Conservation (phyloP, 441 rosid genomes). For the California macrophylla region DNA sequence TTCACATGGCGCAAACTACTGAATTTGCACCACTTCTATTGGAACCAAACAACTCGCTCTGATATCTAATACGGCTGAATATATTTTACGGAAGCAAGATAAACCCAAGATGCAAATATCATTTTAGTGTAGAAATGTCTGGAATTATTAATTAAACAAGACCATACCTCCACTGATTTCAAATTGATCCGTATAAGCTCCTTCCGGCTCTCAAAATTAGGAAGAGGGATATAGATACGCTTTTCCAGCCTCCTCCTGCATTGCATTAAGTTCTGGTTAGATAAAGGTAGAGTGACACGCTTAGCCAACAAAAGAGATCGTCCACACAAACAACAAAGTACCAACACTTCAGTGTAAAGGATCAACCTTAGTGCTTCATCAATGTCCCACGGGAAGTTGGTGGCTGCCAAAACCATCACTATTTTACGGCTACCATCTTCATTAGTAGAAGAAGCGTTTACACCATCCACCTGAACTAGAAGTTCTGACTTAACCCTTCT, state of each 20-base stretch:
- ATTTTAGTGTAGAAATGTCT: not conserved
- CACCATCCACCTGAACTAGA: conserved; percentile 99
- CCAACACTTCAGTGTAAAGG: not conserved
- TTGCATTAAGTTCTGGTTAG: conserved; percentile 17
- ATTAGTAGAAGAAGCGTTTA: conserved; percentile 64
- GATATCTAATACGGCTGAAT: not conserved
- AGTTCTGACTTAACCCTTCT: conserved; percentile 99
- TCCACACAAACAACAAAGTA: no score
- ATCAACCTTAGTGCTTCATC: conserved; percentile 90
- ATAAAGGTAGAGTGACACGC: not conserved
- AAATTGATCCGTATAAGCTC: conserved; percentile 89
- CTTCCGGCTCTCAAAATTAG: conserved; percentile 89
- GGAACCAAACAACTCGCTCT: not conserved
- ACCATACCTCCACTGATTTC: conserved; percentile 86
- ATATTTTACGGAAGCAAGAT: not conserved
- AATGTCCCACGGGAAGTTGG: conserved; percentile 99
- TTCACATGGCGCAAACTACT: no score
- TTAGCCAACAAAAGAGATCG: no score
- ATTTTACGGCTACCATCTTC: conserved; percentile 94
- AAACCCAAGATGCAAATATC: not conserved
- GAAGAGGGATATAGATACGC: conserved; percentile 95
- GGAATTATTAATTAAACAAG: not conserved
- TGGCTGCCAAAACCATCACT: conserved; percentile 97
- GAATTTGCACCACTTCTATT: no score
- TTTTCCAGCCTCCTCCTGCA: conserved; percentile 98